These are phyloP conservation scores for Zarea fungicola DNA, from an alignment of 2,329 filamentous ascomycete species.

Conservation along the genomic window DNA sequence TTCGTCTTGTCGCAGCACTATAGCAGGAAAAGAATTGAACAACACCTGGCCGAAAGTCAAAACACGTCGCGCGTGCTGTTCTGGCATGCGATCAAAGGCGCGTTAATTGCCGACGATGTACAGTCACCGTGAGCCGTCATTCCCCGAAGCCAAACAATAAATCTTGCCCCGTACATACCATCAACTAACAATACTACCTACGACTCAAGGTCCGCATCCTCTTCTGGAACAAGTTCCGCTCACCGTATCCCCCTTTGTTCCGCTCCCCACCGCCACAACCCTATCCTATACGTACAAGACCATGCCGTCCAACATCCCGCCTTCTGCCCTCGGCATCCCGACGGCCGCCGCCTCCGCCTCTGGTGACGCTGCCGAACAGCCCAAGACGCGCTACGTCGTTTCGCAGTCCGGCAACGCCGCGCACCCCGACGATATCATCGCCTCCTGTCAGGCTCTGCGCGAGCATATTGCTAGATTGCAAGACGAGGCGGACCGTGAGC, in stretches of 20 bases:
- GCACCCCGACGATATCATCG: slow-evolving; percentile 79
- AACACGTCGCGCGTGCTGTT: no score
- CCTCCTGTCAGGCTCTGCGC: slow-evolving; percentile 73
- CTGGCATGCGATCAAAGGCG: neutral
- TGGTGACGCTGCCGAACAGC: slow-evolving; percentile 27
- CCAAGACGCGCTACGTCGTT: slow-evolving; percentile 68
- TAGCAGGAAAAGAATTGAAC: neutral
- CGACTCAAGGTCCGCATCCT: slow-evolving; percentile 66
- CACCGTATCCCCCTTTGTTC: slow-evolving; percentile 90
- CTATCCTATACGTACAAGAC: slow-evolving; percentile 93
- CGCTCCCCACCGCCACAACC: slow-evolving; percentile 81
- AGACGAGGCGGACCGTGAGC: slow-evolving; percentile 59
- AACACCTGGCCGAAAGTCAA: no score
- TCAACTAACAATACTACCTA: neutral
- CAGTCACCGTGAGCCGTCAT: slow-evolving; percentile 32
- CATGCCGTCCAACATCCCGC: slow-evolving; percentile 78
- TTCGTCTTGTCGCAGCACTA: neutral
- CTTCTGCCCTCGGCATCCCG: slow-evolving; percentile 30
- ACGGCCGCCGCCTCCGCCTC: slow-evolving; percentile 23
- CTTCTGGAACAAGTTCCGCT: slow-evolving; percentile 89
- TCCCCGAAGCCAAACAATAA: no score
- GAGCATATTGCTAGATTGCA: slow-evolving; percentile 67
- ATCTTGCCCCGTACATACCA: neutral
- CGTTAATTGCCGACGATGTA: slow-evolving; percentile 24
- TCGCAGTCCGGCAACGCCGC: slow-evolving; percentile 76